phyloP scores from a whole-genome alignment of 495 filamentous ascomycete species.

The Symbiotaphrina buchneri region DNA sequence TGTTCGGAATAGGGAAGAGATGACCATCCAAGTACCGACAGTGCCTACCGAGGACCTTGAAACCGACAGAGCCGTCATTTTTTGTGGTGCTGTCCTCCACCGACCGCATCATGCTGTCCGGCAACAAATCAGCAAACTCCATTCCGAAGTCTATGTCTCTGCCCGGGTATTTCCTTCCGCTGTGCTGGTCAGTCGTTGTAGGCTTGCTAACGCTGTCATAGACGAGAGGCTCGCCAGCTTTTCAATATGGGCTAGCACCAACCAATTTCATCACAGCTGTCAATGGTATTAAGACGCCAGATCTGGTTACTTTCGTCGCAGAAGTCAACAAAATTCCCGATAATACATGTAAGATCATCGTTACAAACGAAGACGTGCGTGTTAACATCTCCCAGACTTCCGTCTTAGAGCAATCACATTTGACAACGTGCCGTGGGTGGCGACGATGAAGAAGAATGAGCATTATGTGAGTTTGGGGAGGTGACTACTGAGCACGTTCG shows the following conservation, averaged over 20 bases:
- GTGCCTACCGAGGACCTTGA: slow-evolving; percentile 79
- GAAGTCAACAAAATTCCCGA: slow-evolving; percentile 75
- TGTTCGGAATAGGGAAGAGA: slow-evolving; percentile 65
- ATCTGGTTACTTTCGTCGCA: slow-evolving; percentile 55
- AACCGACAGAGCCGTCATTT: slow-evolving; percentile 74
- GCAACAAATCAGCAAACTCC: slow-evolving; percentile 92
- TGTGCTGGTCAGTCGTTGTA: neutral
- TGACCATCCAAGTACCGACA: slow-evolving; percentile 58
- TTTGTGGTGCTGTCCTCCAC: slow-evolving; percentile 88
- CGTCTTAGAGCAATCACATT: slow-evolving; percentile 84
- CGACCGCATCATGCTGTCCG: slow-evolving; percentile 87
- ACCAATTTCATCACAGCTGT: slow-evolving; percentile 97
- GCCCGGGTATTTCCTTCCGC: slow-evolving; percentile 32
- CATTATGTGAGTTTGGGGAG: slow-evolving; percentile 42
- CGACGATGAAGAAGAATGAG: slow-evolving; percentile 99
- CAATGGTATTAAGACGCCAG: slow-evolving; percentile 64
- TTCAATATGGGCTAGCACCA: slow-evolving; percentile 78
- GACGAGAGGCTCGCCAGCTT: slow-evolving; percentile 63
- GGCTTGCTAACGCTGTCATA: slow-evolving; percentile 5
- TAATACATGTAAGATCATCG: slow-evolving; percentile 46
- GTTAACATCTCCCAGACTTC: slow-evolving; percentile 36
- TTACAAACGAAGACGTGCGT: neutral
- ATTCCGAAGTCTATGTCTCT: slow-evolving; percentile 91
- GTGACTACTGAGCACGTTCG: neutral
- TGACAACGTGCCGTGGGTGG: slow-evolving; percentile 92